Percentiles rank a stretch among this genome's conserved stretches.
These are phyloP conservation scores for Castanea crenata DNA, from an alignment of 306 rosid genomes.

Conservation along the genomic window DNA sequence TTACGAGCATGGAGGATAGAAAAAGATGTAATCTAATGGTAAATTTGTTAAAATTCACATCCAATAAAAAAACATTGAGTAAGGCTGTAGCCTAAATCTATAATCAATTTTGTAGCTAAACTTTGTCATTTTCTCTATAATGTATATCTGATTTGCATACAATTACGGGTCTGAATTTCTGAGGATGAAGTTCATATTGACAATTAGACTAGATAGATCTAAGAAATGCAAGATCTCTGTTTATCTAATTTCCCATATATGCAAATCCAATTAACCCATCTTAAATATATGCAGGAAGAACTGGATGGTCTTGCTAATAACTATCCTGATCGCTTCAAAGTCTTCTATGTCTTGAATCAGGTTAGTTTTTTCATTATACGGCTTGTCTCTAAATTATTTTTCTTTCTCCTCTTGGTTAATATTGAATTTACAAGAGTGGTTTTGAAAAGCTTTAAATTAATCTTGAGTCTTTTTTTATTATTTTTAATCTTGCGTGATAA, in stretches of 20 bases:
- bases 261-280: not conserved
- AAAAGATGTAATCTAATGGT: no score
- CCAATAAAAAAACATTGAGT: no score
- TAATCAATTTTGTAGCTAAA: no score
- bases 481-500: not conserved
- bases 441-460: not conserved
- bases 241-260: not conserved
- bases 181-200: not conserved
- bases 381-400: not conserved
- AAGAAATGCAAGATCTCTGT: not conserved
- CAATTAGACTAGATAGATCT: not conserved
- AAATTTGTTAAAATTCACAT: no score
- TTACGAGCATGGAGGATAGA: no score
- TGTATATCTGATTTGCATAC: not conserved
- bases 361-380: conserved; percentile 36
- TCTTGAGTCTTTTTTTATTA: not conserved
- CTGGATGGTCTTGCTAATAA: conserved; percentile 68
- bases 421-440: not conserved
- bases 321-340: conserved; percentile 65
- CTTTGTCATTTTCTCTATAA: no score
- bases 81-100: no score
- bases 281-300: conserved; percentile 63
- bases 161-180: not conserved
- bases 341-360: conserved; percentile 84
- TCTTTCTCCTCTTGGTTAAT: not conserved